Percentiles rank a stretch among this genome's conserved stretches.
Evolutionary conservation across 2,329 filamentous ascomycete genomes (phyloP).

Genomic region (Ophiostoma ulmi): DNA sequence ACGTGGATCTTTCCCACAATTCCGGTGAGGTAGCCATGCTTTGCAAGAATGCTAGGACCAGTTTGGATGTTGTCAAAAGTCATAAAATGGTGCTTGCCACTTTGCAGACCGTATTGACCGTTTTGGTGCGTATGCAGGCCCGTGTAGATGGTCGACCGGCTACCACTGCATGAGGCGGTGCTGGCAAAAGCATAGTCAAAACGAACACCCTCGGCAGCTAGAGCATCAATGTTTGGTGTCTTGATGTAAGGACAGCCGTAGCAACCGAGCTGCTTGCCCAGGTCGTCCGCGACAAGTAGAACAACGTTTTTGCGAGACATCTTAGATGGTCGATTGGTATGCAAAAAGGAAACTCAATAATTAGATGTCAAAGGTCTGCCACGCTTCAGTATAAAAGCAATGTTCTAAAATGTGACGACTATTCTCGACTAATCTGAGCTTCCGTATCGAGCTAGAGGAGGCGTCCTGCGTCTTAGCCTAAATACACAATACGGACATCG

Average conservation of each 20-base stretch:
- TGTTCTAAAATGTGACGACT: not conserved
- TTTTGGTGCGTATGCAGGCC: conserved; percentile 47
- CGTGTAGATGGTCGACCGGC: conserved; percentile 45
- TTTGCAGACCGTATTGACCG: conserved; percentile 43
- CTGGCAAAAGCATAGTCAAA: conserved; percentile 42
- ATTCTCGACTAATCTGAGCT: not conserved
- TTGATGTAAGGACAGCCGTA: conserved; percentile 27
- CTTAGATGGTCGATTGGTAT: not conserved
- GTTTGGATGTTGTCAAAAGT: conserved; percentile 43
- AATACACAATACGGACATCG: not conserved
- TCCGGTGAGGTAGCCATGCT: conserved; percentile 41
- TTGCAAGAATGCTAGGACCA: conserved; percentile 37
- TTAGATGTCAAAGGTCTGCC: not conserved
- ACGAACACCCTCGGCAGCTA: conserved; percentile 36
- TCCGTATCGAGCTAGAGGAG: not conserved
- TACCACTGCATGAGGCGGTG: conserved; percentile 46
- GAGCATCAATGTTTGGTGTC: conserved; percentile 40
- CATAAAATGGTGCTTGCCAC: conserved; percentile 39
- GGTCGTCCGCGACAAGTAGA: conserved; percentile 12
- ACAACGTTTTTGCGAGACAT: conserved; percentile 25
- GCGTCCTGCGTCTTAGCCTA: not conserved
- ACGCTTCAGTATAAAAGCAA: not conserved
- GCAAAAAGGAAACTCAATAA: not conserved
- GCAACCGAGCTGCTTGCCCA: conserved; percentile 10
- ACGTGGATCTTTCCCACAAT: conserved; percentile 48